Conservation (phyloP, 1,284 basidiomycete genomes). For the Trichosporon sp. region DNA sequence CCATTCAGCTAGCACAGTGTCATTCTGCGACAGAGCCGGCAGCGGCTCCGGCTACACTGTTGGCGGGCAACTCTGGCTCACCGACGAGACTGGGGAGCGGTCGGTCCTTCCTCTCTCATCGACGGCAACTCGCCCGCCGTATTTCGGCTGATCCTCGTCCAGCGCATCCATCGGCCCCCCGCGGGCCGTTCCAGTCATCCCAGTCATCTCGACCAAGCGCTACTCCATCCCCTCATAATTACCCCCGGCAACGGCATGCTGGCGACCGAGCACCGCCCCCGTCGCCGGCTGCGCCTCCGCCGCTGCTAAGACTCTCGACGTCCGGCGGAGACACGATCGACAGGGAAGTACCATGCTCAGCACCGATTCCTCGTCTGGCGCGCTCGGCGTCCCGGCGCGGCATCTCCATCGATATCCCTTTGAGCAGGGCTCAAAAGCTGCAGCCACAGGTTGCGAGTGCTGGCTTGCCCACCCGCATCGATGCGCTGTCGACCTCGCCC, state of each 20-base stretch:
- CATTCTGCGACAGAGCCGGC: neutral
- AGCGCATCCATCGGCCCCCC: neutral
- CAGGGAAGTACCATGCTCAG: neutral
- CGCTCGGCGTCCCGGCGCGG: slow-evolving; percentile 24
- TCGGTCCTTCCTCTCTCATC: neutral
- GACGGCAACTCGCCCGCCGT: neutral
- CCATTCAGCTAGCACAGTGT: neutral
- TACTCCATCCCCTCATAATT: neutral
- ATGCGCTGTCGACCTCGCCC: slow-evolving; percentile 19
- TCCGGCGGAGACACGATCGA: neutral
- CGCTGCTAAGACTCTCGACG: neutral
- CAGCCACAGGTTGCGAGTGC: slow-evolving; percentile 1
- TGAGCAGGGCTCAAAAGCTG: neutral
- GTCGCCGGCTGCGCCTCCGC: neutral
- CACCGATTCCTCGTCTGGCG: slow-evolving; percentile 20
- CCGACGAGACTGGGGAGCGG: neutral
- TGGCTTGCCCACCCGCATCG: slow-evolving; percentile 31
- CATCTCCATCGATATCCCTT: slow-evolving; percentile 25
- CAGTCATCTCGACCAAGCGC: neutral
- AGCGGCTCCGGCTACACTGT: neutral
- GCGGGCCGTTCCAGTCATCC: neutral
- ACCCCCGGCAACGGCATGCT: neutral
- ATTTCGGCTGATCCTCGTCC: neutral
- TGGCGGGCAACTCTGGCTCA: neutral
- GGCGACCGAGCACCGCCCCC: neutral